Evolutionary conservation across 441 rosid species (phyloP).

Genomic region (Brassica hybrid): DNA sequence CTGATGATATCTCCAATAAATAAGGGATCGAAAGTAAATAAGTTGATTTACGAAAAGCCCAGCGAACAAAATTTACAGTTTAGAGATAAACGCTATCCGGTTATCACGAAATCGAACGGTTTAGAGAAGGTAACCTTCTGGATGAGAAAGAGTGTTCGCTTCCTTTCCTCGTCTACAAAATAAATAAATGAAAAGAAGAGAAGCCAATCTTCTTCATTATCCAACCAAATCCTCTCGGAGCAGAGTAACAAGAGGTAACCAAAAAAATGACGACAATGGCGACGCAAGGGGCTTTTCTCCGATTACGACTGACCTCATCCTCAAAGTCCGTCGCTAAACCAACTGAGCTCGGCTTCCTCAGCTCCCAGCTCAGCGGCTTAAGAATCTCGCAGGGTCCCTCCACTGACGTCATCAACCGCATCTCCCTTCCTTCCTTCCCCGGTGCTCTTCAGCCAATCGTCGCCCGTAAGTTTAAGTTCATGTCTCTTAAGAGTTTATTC

Average conservation of each 20-base stretch:
- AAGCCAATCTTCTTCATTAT: slow-evolving; percentile 37
- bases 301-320: slow-evolving; percentile 32
- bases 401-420: slow-evolving; percentile 37
- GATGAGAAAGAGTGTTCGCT: not conserved
- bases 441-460: slow-evolving; percentile 60
- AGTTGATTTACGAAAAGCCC: too few species aligned
- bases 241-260: not conserved
- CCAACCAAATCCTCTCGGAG: slow-evolving; percentile 27
- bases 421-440: slow-evolving; percentile 49
- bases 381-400: slow-evolving; percentile 50
- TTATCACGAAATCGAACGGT: too few species aligned
- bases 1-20: too few species aligned
- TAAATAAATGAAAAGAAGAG: not conserved
- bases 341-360: slow-evolving; percentile 56
- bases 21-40: too few species aligned
- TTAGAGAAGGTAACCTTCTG: too few species aligned
- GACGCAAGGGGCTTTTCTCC: slow-evolving; percentile 47
- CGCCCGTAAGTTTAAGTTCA: slow-evolving; percentile 81
- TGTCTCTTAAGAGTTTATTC: not conserved
- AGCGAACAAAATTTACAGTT: too few species aligned
- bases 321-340: slow-evolving; percentile 34
- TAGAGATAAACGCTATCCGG: too few species aligned
- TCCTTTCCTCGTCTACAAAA: not conserved
- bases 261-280: slow-evolving; percentile 50
- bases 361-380: slow-evolving; percentile 75